These are phyloP conservation scores for Centrapalus pauciflorus DNA, from an alignment of 129 eudicot genomes.

Conservation along the genomic window DNA sequence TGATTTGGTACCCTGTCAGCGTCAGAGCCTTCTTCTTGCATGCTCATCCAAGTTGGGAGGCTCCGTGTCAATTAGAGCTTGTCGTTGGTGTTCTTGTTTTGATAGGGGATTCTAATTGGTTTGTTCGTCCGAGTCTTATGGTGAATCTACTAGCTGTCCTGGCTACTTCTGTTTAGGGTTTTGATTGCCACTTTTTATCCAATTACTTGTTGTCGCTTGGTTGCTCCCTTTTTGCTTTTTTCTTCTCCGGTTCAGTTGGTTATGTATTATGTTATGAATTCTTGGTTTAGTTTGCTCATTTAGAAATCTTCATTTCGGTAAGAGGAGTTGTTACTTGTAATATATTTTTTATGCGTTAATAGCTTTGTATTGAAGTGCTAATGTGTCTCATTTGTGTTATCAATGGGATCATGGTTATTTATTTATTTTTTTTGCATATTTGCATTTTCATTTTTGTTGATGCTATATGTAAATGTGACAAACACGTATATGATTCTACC, in stretches of 20 bases:
- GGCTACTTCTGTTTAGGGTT: conserved; percentile 14
- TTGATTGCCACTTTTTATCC: conserved; percentile 2
- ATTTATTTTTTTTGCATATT: neutral
- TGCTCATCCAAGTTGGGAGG: neutral
- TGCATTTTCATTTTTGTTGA: neutral
- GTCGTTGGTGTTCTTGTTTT: neutral
- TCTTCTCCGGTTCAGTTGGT: neutral
- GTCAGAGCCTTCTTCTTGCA: neutral
- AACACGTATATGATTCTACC: neutral
- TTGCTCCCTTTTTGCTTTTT: neutral
- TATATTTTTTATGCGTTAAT: neutral
- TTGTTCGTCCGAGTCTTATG: neutral
- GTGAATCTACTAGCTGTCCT: conserved; percentile 7
- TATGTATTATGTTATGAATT: neutral
- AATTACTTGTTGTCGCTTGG: neutral
- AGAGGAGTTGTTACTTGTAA: conserved; percentile 2
- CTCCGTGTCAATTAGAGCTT: neutral
- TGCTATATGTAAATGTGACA: neutral
- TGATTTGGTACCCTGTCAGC: neutral
- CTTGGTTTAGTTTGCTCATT: conserved; percentile 3
- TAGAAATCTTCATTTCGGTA: neutral
- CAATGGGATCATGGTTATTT: neutral
- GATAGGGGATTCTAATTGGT: neutral
- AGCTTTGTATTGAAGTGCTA: neutral
- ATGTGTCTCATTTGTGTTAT: neutral